Conservation (phyloP, 768 basidiomycete genomes). For the Leucocoprinus leucothites region DNA sequence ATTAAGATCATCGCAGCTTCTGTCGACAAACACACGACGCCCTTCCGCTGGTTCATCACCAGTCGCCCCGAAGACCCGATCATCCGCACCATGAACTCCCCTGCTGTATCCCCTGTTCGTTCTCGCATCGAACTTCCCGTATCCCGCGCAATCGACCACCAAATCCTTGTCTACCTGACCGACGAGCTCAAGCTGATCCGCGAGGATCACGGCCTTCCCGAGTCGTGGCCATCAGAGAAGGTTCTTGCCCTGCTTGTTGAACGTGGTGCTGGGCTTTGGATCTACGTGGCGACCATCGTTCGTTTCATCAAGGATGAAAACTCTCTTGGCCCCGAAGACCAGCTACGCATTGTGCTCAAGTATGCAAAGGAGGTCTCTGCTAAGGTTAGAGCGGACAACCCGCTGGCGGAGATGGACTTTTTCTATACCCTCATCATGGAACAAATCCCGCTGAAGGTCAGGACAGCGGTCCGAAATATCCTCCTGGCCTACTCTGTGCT, state of each 20-base stretch:
- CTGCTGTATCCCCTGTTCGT: not conserved
- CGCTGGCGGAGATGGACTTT: too few relatives aligned
- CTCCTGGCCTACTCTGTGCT: too few relatives aligned
- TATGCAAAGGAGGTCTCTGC: too few relatives aligned
- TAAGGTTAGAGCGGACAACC: too few relatives aligned
- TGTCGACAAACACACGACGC: not conserved
- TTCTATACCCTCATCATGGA: too few relatives aligned
- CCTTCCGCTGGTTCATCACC: not conserved
- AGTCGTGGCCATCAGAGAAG: not conserved
- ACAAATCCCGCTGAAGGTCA: too few relatives aligned
- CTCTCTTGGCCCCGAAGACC: slow-evolving; percentile 4
- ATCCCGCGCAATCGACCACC: not conserved
- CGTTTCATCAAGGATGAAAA: not conserved
- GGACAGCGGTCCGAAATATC: too few relatives aligned
- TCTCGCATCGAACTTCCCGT: not conserved
- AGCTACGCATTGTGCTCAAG: not conserved
- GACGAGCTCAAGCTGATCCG: not conserved
- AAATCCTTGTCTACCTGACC: not conserved
- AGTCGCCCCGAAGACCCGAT: slow-evolving; percentile 2
- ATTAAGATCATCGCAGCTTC: not conserved
- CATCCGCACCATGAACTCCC: not conserved
- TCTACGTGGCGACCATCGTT: slow-evolving; percentile 1
- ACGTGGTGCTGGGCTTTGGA: not conserved
- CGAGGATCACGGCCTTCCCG: not conserved
- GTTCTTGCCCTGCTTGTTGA: not conserved